phyloP scores from a whole-genome alignment of 345 rosid genomes.

The Hirschfeldia incana region DNA sequence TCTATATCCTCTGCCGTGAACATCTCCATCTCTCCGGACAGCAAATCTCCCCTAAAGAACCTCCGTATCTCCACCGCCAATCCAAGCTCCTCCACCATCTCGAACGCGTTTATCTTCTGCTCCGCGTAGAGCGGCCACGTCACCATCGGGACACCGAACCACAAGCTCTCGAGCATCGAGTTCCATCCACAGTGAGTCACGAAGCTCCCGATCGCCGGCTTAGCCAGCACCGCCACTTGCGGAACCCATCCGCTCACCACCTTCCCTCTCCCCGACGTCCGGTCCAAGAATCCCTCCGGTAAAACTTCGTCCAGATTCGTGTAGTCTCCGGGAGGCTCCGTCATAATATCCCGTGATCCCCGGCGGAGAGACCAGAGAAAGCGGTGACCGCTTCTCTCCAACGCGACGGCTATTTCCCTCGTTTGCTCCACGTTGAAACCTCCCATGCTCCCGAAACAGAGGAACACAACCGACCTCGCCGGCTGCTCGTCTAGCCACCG shows the following conservation, averaged over 20 bases:
- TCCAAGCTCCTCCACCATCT: slow-evolving; percentile 48
- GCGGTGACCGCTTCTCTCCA: slow-evolving; percentile 46
- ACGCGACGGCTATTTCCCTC: slow-evolving; percentile 47
- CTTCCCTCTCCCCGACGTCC: slow-evolving; percentile 44
- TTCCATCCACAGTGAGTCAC: slow-evolving; percentile 78
- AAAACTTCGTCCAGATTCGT: slow-evolving; percentile 27
- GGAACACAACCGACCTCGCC: slow-evolving; percentile 49
- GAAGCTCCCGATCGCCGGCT: slow-evolving; percentile 51
- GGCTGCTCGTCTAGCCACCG: slow-evolving; percentile 64
- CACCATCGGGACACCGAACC: slow-evolving; percentile 59
- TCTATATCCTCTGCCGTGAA: slow-evolving; percentile 45
- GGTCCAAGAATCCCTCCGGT: slow-evolving; percentile 50
- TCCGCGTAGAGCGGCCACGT: slow-evolving; percentile 56
- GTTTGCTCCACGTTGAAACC: slow-evolving; percentile 51
- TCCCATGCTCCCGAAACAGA: slow-evolving; percentile 72
- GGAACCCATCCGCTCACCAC: slow-evolving; percentile 65
- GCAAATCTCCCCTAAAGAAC: slow-evolving; percentile 17
- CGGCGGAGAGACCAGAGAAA: slow-evolving; percentile 65
- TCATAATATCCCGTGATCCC: slow-evolving; percentile 7
- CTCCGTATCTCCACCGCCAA: slow-evolving; percentile 47
- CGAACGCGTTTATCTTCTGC: slow-evolving; percentile 61
- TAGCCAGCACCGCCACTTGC: slow-evolving; percentile 48
- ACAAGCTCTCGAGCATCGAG: slow-evolving; percentile 56
- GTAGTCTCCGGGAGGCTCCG: slow-evolving; percentile 24
- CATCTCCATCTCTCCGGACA: slow-evolving; percentile 16